Evolutionary conservation across 805 yeast species (phyloP), one percentile per base, ranked within the genome.

Genomic region (Priceomyces fermenticarens): DNA sequence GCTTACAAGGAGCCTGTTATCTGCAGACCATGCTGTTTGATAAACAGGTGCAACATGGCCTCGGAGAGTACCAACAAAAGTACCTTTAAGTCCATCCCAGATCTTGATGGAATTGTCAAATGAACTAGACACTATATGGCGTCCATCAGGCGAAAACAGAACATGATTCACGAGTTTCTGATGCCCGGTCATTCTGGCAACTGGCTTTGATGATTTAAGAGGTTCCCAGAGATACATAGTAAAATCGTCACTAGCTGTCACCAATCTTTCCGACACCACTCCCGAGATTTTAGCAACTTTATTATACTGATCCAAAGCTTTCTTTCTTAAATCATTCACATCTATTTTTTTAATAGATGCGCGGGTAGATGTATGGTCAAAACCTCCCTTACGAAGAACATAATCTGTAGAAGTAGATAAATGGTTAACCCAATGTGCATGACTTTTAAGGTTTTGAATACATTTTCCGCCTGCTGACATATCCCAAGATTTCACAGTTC

Each of bases 191-290:
- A 93, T 85, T 56, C 99, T 78, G 41, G 89, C 82, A 5, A 93
- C 62, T 1, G 99, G 99, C 59, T 90, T 93, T 30, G 75, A 72
- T 2, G 83, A 69, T 58, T 80, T 84, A 37, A 81, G 63, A 13
- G 97, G 98, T 54, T 90, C 95, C 99, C 99, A 93, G 45, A 93
- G 65, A 52, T 85, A 93, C 97, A 93, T 93, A 17, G 99, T 93
- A 65, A 91, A 91, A 65, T 93, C 99, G 59, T 93, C 99, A 59
- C 90, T 80, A 10, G 97, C 98, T 11, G 97, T 88, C 3, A 89
- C 97, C 62, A 93, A 77, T 49, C 95, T 71, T 62, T 91, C 99
- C 25, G 70, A 65, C 12, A 67, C 51, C 14, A 61, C 58, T 4
- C 88, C 88, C 12, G 74, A 73, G n/a, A 74, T 53, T 40, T 72